Conservation (phyloP, 352 stramenopile species). For the Elongisporangium undulatum region DNA sequence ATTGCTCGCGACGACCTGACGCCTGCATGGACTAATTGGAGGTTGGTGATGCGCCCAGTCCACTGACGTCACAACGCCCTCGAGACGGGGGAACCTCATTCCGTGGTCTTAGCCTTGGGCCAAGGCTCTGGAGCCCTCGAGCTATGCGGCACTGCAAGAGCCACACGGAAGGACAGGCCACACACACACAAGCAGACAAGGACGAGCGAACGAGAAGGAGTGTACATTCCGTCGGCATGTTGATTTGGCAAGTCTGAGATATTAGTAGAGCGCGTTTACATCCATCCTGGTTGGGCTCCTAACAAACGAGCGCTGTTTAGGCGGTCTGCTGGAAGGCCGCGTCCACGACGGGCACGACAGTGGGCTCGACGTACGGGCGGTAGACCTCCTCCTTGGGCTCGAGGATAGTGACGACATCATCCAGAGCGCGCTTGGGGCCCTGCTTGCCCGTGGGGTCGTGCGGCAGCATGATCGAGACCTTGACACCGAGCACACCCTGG, state of each 20-base stretch:
- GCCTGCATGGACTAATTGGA: not conserved
- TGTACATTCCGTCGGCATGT: not conserved
- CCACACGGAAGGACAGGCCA: too few species aligned
- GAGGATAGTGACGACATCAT: constrained; percentile 99
- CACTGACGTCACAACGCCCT: not conserved
- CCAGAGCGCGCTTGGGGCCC: constrained; percentile 96
- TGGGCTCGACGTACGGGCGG: constrained; percentile 79
- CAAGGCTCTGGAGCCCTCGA: too few species aligned
- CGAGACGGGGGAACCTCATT: too few species aligned
- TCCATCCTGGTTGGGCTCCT: not conserved
- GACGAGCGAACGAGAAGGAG: not conserved
- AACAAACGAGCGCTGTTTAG: constrained; percentile 22
- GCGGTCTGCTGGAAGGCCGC: constrained; percentile 45
- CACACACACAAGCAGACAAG: not conserved
- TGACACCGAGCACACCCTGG: constrained; percentile 99
- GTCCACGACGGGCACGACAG: constrained; percentile 42
- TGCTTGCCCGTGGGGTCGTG: constrained; percentile 97
- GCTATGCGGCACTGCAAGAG: too few species aligned
- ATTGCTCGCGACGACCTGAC: constrained; percentile 22
- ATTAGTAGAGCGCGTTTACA: not conserved
- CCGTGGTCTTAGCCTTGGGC: too few species aligned
- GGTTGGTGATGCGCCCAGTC: not conserved
- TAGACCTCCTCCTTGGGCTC: constrained; percentile 97
- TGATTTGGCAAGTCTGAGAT: not conserved
- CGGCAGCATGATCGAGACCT: constrained; percentile 99